A percentile compares a stretch with the other conserved stretches of the same genome.
phyloP scores from a whole-genome alignment of 164 flowering plant species.

The Protea cynaroides region DNA sequence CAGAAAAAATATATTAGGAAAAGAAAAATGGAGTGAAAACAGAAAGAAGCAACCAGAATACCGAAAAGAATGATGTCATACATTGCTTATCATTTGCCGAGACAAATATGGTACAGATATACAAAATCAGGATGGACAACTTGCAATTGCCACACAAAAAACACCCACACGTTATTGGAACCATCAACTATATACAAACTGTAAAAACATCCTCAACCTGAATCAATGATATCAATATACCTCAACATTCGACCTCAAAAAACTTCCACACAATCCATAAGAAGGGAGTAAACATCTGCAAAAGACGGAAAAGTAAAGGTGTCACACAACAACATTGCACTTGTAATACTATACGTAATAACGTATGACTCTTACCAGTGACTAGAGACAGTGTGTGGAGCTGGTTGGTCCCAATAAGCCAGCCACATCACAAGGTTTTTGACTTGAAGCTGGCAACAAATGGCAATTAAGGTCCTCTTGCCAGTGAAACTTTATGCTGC shows the following conservation, averaged over 20 bases:
- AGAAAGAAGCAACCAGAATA: neutral
- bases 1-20: neutral
- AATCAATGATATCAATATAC: slow-evolving; percentile 15
- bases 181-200: slow-evolving; percentile 12
- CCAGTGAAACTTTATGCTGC: slow-evolving; percentile 9
- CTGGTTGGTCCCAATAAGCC: slow-evolving; percentile 4
- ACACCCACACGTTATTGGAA: slow-evolving; percentile 11
- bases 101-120: slow-evolving; percentile 13
- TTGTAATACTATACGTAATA: neutral
- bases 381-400: neutral
- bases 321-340: neutral
- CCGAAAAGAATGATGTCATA: slow-evolving; percentile 11
- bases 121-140: slow-evolving; percentile 15
- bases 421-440: slow-evolving; percentile 4
- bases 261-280: slow-evolving; percentile 12
- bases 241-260: slow-evolving; percentile 12
- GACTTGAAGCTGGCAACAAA: slow-evolving; percentile 4
- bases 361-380: slow-evolving; percentile 6
- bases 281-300: slow-evolving; percentile 18
- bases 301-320: neutral
- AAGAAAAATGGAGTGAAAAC: neutral
- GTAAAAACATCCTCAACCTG: slow-evolving; percentile 8
- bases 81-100: slow-evolving; percentile 9
- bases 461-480: neutral
- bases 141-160: slow-evolving; percentile 6